These are phyloP conservation scores for Penicillium atrosanguineum DNA, from an alignment of 495 filamentous ascomycete genomes.

Conservation along the genomic window DNA sequence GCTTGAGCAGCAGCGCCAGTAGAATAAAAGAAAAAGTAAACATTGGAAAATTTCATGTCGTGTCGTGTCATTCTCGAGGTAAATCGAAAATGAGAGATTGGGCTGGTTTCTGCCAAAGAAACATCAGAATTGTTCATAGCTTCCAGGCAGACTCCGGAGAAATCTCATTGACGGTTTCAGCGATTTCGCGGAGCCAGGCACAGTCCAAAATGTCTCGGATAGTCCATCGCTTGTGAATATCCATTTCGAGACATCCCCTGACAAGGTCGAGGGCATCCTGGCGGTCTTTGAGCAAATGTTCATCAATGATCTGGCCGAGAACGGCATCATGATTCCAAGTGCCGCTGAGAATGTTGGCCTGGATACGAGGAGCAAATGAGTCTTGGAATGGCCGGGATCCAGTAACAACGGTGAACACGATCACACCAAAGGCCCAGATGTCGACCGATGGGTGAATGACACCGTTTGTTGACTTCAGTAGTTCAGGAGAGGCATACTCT, in stretches of 20 bases:
- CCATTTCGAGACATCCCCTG: conserved; percentile 52
- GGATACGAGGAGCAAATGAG: conserved; percentile 56
- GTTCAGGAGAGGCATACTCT: conserved; percentile 65
- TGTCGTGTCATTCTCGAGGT: neutral
- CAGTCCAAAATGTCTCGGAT: conserved; percentile 53
- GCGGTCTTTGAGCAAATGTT: conserved; percentile 21
- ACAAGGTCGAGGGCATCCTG: conserved; percentile 51
- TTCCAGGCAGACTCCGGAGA: conserved; percentile 35
- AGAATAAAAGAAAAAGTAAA: conserved; percentile 14
- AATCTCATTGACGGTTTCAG: conserved; percentile 27
- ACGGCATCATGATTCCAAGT: conserved; percentile 59
- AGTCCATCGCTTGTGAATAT: conserved; percentile 50
- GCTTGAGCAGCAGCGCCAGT: conserved; percentile 6
- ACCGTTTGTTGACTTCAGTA: conserved; percentile 48
- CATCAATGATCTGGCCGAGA: conserved; percentile 31
- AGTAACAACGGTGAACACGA: conserved; percentile 60
- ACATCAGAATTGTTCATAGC: conserved; percentile 21
- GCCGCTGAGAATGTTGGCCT: conserved; percentile 58
- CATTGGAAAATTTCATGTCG: conserved; percentile 18
- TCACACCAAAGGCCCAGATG: conserved; percentile 72
- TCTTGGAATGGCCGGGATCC: conserved; percentile 70
- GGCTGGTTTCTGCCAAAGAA: neutral
- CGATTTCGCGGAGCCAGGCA: conserved; percentile 50
- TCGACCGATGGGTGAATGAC: conserved; percentile 59
- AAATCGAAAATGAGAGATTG: neutral